Evolutionary conservation across 768 basidiomycete genomes (phyloP).

Genomic region (Agrocybe pediades): DNA sequence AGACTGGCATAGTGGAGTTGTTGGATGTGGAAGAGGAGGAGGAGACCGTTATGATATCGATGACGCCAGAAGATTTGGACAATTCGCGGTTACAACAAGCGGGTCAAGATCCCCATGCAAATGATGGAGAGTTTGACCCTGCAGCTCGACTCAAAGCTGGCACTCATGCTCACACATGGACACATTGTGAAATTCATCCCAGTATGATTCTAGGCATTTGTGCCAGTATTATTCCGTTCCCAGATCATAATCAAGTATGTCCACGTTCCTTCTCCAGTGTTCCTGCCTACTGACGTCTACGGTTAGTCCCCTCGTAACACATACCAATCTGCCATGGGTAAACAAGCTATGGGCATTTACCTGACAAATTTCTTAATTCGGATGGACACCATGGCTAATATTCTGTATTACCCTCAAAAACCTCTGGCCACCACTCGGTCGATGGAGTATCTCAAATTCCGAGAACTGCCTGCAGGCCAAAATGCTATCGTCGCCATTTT

Average conservation of each 20-base stretch:
- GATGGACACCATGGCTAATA: constrained; percentile 99
- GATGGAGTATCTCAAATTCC: constrained; percentile 99
- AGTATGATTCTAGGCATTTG: constrained; percentile 99
- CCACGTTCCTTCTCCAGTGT: not conserved
- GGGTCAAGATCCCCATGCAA: constrained; percentile 57
- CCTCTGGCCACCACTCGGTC: constrained; percentile 98
- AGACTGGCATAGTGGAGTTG: constrained; percentile 88
- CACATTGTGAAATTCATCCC: constrained; percentile 99
- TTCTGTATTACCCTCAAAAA: constrained; percentile 98
- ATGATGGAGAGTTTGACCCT: constrained; percentile 78
- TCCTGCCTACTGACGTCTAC: constrained; percentile 1
- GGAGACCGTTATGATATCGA: constrained; percentile 99
- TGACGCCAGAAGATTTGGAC: constrained; percentile 96
- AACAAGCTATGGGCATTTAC: constrained; percentile 99
- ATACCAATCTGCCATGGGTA: constrained; percentile 99
- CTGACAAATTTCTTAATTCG: constrained; percentile 98
- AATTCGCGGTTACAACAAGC: constrained; percentile 70
- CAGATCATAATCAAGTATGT: constrained; percentile 96
- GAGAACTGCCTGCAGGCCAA: constrained; percentile 98
- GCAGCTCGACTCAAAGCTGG: constrained; percentile 86
- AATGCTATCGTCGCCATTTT: constrained; percentile 98
- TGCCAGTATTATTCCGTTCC: constrained; percentile 99
- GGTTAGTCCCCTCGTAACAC: constrained; percentile 97
- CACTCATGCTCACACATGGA: constrained; percentile 89
- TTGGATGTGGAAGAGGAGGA: constrained; percentile 99